phyloP scores from a whole-genome alignment of 2,329 filamentous ascomycete species.

The Neonectria sp. region DNA sequence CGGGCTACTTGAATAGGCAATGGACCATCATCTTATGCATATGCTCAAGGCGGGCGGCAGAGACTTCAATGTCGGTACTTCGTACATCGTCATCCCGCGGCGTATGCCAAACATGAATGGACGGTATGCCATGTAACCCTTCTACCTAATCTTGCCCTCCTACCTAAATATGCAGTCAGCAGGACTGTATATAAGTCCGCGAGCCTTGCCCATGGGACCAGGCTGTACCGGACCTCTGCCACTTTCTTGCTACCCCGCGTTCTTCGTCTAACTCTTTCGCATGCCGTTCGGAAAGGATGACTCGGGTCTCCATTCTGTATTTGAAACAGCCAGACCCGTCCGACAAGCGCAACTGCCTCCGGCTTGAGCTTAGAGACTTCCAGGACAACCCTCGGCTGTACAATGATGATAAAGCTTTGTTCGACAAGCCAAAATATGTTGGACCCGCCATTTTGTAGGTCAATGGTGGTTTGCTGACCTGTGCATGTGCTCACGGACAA shows the following conservation, averaged over 20 bases:
- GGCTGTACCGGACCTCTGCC: neutral
- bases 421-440: neutral
- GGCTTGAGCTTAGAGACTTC: conserved; percentile 6
- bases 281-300: neutral
- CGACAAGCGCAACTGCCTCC: neutral
- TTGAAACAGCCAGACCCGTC: neutral
- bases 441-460: conserved; percentile 5
- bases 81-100: no score
- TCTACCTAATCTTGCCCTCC: no score
- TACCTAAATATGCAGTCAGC: neutral
- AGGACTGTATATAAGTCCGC: neutral
- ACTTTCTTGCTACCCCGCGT: conserved; percentile 2
- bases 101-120: no score
- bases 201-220: neutral
- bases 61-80: no score
- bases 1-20: no score
- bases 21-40: no score
- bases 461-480: no score
- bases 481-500: neutral
- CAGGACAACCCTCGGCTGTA: neutral
- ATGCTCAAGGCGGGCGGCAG: no score
- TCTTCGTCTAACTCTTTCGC: neutral
- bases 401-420: neutral
- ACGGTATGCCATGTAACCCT: neutral
- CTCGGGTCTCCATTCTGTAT: conserved; percentile 7